Conservation (phyloP, 257 asterid species). For the Euphrasia confusa region DNA sequence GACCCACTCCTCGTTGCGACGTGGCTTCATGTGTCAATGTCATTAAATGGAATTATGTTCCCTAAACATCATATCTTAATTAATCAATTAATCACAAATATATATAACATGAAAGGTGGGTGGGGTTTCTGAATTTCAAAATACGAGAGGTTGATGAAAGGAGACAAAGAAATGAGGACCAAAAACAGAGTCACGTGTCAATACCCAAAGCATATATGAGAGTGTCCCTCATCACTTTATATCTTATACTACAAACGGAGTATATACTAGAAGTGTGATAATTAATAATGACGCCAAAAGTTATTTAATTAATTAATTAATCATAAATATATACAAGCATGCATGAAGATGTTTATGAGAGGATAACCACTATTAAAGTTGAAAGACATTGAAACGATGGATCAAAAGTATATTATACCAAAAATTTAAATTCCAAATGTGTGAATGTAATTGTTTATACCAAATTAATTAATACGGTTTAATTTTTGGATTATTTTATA, state of each 20-base stretch:
- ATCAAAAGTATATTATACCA: conserved; percentile 1
- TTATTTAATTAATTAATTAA: neutral
- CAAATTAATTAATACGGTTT: too few species aligned
- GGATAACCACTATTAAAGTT: conserved; percentile 31
- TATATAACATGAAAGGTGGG: conserved; percentile 7
- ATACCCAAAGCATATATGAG: conserved; percentile 29
- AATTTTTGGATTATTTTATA: too few species aligned
- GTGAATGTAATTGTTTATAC: too few species aligned
- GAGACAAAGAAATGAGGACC: conserved; percentile 29
- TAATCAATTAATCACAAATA: neutral
- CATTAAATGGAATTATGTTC: too few species aligned
- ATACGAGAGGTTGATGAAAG: conserved; percentile 22
- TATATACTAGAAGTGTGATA: too few species aligned
- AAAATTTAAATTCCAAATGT: too few species aligned
- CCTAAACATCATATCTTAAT: too few species aligned
- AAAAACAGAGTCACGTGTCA: conserved; percentile 52
- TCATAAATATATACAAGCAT: conserved; percentile 30
- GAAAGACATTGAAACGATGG: conserved; percentile 40
- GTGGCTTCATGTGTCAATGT: too few species aligned
- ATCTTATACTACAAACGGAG: too few species aligned
- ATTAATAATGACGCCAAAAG: conserved; percentile 14
- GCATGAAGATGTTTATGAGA: conserved; percentile 20
- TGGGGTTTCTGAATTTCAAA: conserved; percentile 16
- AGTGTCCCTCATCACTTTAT: too few species aligned
- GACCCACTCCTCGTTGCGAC: too few species aligned